These are phyloP conservation scores for Apiotrichum porosum DNA, from an alignment of 1,284 basidiomycete genomes.

Conservation along the genomic window DNA sequence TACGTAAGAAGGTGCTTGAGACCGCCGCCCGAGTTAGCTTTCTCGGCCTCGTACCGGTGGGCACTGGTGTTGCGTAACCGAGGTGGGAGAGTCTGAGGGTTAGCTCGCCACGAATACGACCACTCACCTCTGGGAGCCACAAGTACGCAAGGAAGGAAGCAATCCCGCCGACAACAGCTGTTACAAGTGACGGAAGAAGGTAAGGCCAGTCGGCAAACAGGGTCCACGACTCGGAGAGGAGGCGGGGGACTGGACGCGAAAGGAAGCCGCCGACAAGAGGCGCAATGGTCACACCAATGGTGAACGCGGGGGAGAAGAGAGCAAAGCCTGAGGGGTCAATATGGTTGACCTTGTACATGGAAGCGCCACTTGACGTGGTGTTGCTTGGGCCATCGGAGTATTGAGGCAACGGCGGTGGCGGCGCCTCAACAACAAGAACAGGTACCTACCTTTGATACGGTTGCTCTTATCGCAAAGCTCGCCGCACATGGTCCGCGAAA, in stretches of 20 bases:
- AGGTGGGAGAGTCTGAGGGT: constrained; percentile 13
- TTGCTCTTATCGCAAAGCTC: constrained; percentile 41
- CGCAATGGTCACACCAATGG: constrained; percentile 34
- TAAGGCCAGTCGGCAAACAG: constrained; percentile 32
- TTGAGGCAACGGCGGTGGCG: too few species aligned
- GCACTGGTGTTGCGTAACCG: constrained; percentile 1
- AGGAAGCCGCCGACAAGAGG: constrained; percentile 40
- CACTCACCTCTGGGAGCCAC: constrained; percentile 34
- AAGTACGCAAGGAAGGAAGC: constrained; percentile 19
- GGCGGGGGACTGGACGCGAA: constrained; percentile 29
- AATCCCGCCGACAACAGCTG: constrained; percentile 20
- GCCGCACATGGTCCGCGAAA: constrained; percentile 37
- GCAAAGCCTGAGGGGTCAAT: constrained; percentile 26
- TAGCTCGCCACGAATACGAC: neutral
- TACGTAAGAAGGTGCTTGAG: constrained; percentile 21
- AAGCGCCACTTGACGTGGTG: too few species aligned
- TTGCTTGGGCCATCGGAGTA: too few species aligned
- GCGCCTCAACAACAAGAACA: too few species aligned
- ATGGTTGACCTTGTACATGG: too few species aligned
- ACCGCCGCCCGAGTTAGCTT: constrained; percentile 11
- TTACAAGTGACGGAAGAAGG: constrained; percentile 35
- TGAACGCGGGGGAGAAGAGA: constrained; percentile 34
- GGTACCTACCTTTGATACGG: constrained; percentile 27
- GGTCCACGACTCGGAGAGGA: constrained; percentile 25
- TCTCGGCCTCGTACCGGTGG: constrained; percentile 8